Evolutionary conservation across 306 rosid species (phyloP).

Genomic region (Pyrus communis): DNA sequence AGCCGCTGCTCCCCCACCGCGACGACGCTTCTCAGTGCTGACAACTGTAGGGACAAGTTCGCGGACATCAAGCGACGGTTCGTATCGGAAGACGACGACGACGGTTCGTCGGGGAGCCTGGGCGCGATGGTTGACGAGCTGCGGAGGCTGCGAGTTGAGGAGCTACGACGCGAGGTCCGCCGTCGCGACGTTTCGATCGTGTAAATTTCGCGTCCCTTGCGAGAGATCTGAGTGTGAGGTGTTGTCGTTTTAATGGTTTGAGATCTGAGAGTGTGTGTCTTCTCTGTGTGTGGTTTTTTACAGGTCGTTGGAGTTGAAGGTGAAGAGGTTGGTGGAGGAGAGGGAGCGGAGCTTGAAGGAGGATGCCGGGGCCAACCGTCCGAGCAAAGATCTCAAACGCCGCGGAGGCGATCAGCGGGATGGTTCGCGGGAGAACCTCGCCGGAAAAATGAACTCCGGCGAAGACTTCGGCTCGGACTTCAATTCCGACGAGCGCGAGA

Average conservation of each 20-base stretch:
- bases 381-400: conserved; percentile 5
- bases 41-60: conserved; percentile 29
- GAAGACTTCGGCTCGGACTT: conserved; percentile 8
- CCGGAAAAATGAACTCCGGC: conserved; percentile 16
- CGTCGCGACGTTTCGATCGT: conserved; percentile 41
- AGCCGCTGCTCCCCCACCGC: conserved; percentile 13
- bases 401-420: not conserved
- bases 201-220: conserved; percentile 23
- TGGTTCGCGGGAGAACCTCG: conserved; percentile 5
- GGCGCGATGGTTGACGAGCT: conserved; percentile 29
- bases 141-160: conserved; percentile 37
- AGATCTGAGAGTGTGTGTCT: conserved; percentile 10
- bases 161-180: conserved; percentile 47
- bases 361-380: not conserved
- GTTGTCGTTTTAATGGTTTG: conserved; percentile 5
- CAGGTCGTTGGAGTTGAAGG: conserved; percentile 60
- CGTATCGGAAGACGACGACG: conserved; percentile 8
- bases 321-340: conserved; percentile 47
- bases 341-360: conserved; percentile 22
- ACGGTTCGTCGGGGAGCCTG: not conserved
- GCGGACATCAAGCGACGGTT: conserved; percentile 31
- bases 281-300: not conserved
- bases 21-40: conserved; percentile 16
- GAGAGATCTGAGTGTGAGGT: conserved; percentile 24
- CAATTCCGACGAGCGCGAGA: conserved; percentile 28